Evolutionary conservation across 768 basidiomycete genomes (phyloP), one percentile per base, ranked within the genome.

Genomic region (Rhizopogon roseolus): DNA sequence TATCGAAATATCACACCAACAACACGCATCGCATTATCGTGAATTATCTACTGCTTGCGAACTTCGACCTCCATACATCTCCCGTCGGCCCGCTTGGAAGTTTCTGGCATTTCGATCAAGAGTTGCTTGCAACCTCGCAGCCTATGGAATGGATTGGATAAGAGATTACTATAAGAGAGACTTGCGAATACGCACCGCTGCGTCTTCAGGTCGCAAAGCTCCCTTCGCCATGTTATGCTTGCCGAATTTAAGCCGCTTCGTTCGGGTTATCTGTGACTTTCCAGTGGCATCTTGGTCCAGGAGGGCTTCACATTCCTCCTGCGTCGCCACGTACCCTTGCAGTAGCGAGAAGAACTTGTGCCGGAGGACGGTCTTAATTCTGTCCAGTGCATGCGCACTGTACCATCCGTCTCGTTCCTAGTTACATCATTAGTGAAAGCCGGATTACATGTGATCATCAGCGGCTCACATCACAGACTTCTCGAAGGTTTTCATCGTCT

Each of bases 401-500:
- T 88, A 97, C 94, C 94, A 98, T 2, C 95, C 95, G 61, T 93
- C 89, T 45, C 86, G 83, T 73, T 90, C 86, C 87, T 88, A 54
- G 13, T 25, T 25, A 13, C 54, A 28, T 61, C 40, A 44, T 50
- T 17, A 48, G 34, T 39, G 8, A 22, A n/a, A 22, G 39, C 16
- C n/a, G 1, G 10, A 14, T 9, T n/a, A 36, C 8, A 25, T n/a
- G n/a, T 11, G 32, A 37, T 1, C 34, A 37, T 1, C 25, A 16
- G 29, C 7, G 6, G 74, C 88, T 61, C 56, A 95, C 93, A 63
- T 92, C 76, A 66, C 90, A 93, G 11, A 68, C 74, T 56, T 89
- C 86, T 34, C 85, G 81, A 16, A 89, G 71, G 42, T 82, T 86
- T 14, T 82, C 78, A 5, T 82, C 76, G 54, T 88, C 82, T 56